Conservation (phyloP, 352 stramenopile genomes). For the Phytopythium sindhum region DNA sequence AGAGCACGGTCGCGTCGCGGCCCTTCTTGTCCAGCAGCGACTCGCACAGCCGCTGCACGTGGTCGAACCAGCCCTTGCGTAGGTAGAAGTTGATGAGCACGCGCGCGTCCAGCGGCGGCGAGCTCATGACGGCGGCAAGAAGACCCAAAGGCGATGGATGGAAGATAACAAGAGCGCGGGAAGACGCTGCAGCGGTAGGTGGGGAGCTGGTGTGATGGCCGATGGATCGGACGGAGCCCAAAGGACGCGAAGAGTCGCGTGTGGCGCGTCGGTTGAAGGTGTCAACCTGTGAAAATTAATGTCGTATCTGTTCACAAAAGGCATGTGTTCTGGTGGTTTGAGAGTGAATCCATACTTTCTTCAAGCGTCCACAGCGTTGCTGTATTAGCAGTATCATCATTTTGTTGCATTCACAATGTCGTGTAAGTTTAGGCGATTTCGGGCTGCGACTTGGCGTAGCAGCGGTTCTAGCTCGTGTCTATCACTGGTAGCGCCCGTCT, state of each 20-base stretch:
- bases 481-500: not conserved
- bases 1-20: conserved; percentile 74
- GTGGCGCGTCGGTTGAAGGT: not conserved
- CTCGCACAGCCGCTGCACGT: conserved; percentile 82
- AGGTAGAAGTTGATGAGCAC: conserved; percentile 88
- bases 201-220: too few relatives aligned
- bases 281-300: not conserved
- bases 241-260: not conserved
- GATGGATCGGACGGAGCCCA: not conserved
- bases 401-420: too few relatives aligned
- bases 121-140: not conserved
- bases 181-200: too few relatives aligned
- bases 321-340: not conserved
- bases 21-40: conserved; percentile 77
- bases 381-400: too few relatives aligned
- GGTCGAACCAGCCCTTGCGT: conserved; percentile 84
- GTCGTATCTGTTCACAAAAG: not conserved
- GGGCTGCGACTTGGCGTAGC: too few relatives aligned
- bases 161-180: too few relatives aligned
- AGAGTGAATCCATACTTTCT: too few relatives aligned
- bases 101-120: conserved; percentile 40
- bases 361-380: too few relatives aligned
- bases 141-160: not conserved
- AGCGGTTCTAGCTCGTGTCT: too few relatives aligned
- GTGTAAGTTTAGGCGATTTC: too few relatives aligned